Base-by-base conservation (phyloP, 495 filamentous ascomycete genomes). In the Penicillium macrosclerotiorum region DNA sequence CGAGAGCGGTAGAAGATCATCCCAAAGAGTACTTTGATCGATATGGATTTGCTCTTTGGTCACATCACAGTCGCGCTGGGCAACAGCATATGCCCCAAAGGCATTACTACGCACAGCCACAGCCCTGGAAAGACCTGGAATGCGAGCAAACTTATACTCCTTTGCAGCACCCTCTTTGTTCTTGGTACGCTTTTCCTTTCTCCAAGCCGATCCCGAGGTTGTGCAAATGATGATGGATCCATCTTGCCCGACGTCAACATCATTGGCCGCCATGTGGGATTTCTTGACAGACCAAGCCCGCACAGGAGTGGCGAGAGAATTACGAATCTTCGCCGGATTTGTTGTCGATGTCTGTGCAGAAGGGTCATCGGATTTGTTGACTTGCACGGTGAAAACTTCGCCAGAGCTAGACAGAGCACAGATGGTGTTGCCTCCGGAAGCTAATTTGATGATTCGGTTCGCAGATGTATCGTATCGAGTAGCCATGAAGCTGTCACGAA, bases 171-270 rank as follows among this genome's bases (percentile, higher is more conserved):
- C 75, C 56, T 88, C 83, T 56, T 95, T 95, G 47, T 81, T 79
- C 48, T 90, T 92, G 7, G 77, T 73, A 52, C 94, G 78, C 55
- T 88, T 90, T 44, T 89, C 78, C 35, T 92, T 83, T 43, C 78
- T 82, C 91, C 91, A 98, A 1, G 96, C 91, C 33, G 87, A 91
- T 5, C 93, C 93, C 26, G 89, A 90, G 45, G 88, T 76, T 1
- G 93, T 97, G 53, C 89, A 91, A 45, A 98, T 81, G 46, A 98
- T 95, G 47, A 98, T 89, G 2, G 90, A 95, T 5, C 90, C 94
- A 71, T 96, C 87, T 61, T 94, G 89, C 11, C 90, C 89, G 4
- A 98, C 84, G 49, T 82, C 87, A 13, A 95, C 86, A 52, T 95
- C 94, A 49, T 76, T 79, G 7, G 86, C 91, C 8, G 89, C 89